Evolutionary conservation across 805 yeast genomes (phyloP).

Genomic region (Saccharomyces kudriavzevii): DNA sequence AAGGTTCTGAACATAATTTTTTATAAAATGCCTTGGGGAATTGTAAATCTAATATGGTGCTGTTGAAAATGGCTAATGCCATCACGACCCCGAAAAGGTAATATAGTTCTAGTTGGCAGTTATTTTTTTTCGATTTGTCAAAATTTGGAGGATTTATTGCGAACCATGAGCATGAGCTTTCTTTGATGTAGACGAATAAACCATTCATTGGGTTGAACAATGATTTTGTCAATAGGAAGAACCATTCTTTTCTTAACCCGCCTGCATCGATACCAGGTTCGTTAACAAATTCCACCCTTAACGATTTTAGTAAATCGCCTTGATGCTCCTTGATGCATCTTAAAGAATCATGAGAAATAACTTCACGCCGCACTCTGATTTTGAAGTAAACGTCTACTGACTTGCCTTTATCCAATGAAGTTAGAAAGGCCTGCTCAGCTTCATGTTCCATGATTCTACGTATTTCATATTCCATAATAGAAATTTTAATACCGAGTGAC

Average conservation of each 20-base stretch:
- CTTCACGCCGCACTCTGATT: slow-evolving; percentile 58
- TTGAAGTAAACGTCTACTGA: slow-evolving; percentile 61
- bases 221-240: slow-evolving; percentile 59
- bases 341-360: slow-evolving; percentile 69
- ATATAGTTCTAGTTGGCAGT: slow-evolving; percentile 40
- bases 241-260: slow-evolving; percentile 93
- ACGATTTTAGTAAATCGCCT: slow-evolving; percentile 59
- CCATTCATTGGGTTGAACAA: slow-evolving; percentile 63
- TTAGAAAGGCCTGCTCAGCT: slow-evolving; percentile 83
- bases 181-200: slow-evolving; percentile 57
- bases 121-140: slow-evolving; percentile 18
- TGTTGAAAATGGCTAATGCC: slow-evolving; percentile 86
- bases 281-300: slow-evolving; percentile 69
- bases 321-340: slow-evolving; percentile 47
- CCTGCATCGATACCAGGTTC: slow-evolving; percentile 97
- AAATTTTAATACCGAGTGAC: slow-evolving; percentile 74
- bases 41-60: slow-evolving; percentile 72
- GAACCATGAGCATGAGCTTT: slow-evolving; percentile 74
- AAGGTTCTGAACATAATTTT: slow-evolving; percentile 49
- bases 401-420: slow-evolving; percentile 54
- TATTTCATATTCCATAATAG: slow-evolving; percentile 75
- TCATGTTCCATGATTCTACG: slow-evolving; percentile 71
- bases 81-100: slow-evolving; percentile 76
- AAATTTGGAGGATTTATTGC: slow-evolving; percentile 29
- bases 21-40: slow-evolving; percentile 76